Evolutionary conservation across 2,329 filamentous ascomycete species (phyloP).

Genomic region (Pseudopyrenochaeta lycopersici): DNA sequence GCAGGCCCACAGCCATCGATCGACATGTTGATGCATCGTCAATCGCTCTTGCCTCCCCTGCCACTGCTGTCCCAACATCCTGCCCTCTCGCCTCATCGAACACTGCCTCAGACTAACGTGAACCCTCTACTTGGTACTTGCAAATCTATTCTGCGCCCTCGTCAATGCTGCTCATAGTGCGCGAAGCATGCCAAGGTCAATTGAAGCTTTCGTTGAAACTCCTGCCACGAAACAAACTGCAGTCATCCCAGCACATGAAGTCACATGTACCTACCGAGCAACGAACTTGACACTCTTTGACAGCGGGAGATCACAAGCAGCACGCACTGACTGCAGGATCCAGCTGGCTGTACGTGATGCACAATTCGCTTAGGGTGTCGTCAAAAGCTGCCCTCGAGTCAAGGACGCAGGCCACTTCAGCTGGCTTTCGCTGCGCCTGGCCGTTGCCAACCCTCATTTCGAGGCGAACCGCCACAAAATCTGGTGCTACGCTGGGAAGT

Average conservation of each 20-base stretch:
- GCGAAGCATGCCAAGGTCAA: background rate
- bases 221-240: background rate
- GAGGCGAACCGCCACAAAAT: background rate
- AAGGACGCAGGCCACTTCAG: background rate
- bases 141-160: background rate
- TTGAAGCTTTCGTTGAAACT: background rate
- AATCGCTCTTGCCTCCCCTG: too few species aligned
- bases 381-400: background rate
- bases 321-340: background rate
- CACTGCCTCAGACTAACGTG: conserved; percentile 1
- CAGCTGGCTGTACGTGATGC: background rate
- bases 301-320: conserved; percentile 19
- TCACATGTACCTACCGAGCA: background rate
- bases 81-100: conserved; percentile 3
- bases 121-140: background rate
- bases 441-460: background rate
- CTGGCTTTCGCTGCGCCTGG: background rate
- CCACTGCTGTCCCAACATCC: too few species aligned
- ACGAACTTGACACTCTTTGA: conserved; percentile 4
- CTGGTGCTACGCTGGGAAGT: background rate
- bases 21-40: background rate
- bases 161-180: background rate
- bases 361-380: background rate
- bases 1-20: conserved; percentile 17
- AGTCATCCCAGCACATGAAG: background rate